phyloP scores from a whole-genome alignment of 257 asterid genomes.

The Handroanthus guayacan region DNA sequence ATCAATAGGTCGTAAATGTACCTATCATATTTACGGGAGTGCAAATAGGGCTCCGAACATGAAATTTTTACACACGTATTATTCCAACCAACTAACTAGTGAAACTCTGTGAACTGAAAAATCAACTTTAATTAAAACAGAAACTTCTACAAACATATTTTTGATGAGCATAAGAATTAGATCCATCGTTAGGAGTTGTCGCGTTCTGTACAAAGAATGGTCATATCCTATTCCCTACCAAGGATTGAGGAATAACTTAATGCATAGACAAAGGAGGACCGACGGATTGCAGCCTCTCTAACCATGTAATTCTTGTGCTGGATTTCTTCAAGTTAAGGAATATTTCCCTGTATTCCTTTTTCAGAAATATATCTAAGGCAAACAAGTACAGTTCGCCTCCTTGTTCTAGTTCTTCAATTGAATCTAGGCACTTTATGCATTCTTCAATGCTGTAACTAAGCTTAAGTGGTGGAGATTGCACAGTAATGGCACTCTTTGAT shows the following conservation, averaged over 20 bases:
- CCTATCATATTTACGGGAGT: too few relatives aligned
- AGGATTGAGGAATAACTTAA: not conserved
- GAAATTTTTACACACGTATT: too few relatives aligned
- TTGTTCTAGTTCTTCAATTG: constrained; percentile 43
- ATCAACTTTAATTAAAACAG: not conserved
- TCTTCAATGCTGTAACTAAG: constrained; percentile 43
- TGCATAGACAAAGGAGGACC: constrained; percentile 40
- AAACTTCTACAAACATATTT: not conserved
- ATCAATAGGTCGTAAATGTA: too few relatives aligned
- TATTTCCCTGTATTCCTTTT: constrained; percentile 48
- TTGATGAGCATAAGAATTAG: not conserved
- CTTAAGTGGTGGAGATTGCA: constrained; percentile 42
- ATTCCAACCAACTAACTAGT: too few relatives aligned
- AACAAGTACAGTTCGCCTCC: constrained; percentile 46
- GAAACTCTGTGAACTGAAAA: too few relatives aligned
- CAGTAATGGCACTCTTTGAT: constrained; percentile 38
- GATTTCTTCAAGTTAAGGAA: constrained; percentile 48
- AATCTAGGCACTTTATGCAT: constrained; percentile 46
- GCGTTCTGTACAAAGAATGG: constrained; percentile 4
- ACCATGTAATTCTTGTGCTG: constrained; percentile 46
- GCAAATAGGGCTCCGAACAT: too few relatives aligned
- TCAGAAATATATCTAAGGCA: constrained; percentile 46
- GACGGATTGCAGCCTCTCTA: constrained; percentile 40
- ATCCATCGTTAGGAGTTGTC: not conserved
- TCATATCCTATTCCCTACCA: constrained; percentile 14